Base-by-base conservation (phyloP, 73 alveolate species). In the Halteria grandinella region DNA sequence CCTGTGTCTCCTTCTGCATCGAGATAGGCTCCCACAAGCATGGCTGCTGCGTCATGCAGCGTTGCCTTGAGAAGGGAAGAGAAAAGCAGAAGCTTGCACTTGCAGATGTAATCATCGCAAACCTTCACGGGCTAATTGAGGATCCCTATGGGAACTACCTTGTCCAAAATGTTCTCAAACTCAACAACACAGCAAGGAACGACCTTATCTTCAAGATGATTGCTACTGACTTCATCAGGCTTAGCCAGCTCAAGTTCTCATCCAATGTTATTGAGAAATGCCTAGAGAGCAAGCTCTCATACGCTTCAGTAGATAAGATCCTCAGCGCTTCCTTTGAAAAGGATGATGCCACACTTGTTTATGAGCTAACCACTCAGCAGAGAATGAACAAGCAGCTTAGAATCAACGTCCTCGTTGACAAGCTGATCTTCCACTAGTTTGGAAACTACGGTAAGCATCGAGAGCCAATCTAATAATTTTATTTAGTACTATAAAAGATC, bases 91-190 rank as follows among this genome's bases (percentile, higher is more conserved):
- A 54, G 49, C 81, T 44, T 0, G 17, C 39, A 14, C 58, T 84
- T 0, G 81, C 91, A 28, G 89, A 89, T 24, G 75, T 66, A 41
- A 71, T 92, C 27, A 76, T 90, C 23, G 71, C 60, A 18, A 44
- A 69, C 52, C 71, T 86, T 45, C 70, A 53, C 44, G 25, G 31
- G 23, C 84, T 92, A 47, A 57, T 57, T 34, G 69, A 75, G 53
- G 97, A 92, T 55, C 90, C 88, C 59, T 92, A 64, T 87, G 98
- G 98, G 18, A 92, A 92, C 82, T 92, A 92, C 72, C 89, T 92
- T 32, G 93, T 92, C 29, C 79, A 89, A 77, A 55, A 66, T 47
- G 93, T 84, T 1, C 45, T 84, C 20, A 74, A 74, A 39, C 50
- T 74, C 10, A 57, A 74, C 14, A 52, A 74, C 40, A 18, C 12